Evolutionary conservation across 768 basidiomycete genomes (phyloP).

Genomic region (Gautieria morchelliformis): DNA sequence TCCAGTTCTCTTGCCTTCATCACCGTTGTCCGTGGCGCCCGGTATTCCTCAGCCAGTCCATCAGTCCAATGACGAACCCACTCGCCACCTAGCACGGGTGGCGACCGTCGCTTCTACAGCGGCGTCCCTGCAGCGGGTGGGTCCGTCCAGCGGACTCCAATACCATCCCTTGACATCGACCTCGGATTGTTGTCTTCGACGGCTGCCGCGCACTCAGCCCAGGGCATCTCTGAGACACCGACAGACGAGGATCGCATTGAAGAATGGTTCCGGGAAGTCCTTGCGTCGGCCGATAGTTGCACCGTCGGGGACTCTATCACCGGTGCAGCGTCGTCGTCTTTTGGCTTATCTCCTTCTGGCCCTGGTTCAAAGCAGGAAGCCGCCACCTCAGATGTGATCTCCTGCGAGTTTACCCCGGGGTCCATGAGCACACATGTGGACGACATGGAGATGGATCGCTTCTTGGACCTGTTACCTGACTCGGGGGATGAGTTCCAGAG

Average conservation of each 20-base stretch:
- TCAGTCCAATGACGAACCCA: slow-evolving; percentile 41
- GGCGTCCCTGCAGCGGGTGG: slow-evolving; percentile 94
- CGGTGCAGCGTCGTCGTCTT: slow-evolving; percentile 2
- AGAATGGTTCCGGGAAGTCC: slow-evolving; percentile 59
- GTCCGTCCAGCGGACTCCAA: slow-evolving; percentile 9
- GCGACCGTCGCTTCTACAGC: slow-evolving; percentile 50
- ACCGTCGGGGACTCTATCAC: slow-evolving; percentile 19
- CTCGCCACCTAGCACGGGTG: slow-evolving; percentile 99
- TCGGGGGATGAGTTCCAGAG: slow-evolving; percentile 20
- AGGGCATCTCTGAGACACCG: slow-evolving; percentile 10
- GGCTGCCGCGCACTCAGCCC: slow-evolving; percentile 17
- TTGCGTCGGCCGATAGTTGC: slow-evolving; percentile 37
- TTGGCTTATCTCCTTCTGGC: slow-evolving; percentile 1
- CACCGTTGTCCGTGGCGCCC: slow-evolving; percentile 17
- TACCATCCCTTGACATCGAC: slow-evolving; percentile 10
- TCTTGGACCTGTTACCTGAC: slow-evolving; percentile 43
- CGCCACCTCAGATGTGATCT: slow-evolving; percentile 11
- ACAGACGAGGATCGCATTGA: slow-evolving; percentile 51
- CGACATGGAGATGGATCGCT: slow-evolving; percentile 38
- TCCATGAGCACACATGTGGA: slow-evolving; percentile 14
- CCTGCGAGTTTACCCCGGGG: slow-evolving; percentile 16
- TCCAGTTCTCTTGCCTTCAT: slow-evolving; percentile 24
- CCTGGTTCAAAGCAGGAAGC: background rate
- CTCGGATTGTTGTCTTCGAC: slow-evolving; percentile 13
- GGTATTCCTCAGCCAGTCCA: slow-evolving; percentile 27